Evolutionary conservation across 2,329 filamentous ascomycete genomes (phyloP), one percentile per base, ranked within the genome.

Genomic region (Phaeosphaeria sp.): DNA sequence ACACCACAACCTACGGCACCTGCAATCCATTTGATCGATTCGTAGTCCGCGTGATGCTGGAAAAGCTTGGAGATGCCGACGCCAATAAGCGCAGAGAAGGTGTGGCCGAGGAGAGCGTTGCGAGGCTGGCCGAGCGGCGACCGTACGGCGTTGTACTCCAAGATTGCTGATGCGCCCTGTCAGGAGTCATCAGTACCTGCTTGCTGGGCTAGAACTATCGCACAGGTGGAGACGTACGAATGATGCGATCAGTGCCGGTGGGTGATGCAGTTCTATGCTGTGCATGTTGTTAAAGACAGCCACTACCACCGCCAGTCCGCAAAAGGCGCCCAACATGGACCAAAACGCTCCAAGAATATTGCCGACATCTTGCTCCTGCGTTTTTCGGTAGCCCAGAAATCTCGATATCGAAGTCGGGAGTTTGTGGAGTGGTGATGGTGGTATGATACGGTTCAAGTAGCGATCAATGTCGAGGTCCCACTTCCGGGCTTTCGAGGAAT

Each of bases 401-500:
- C 87, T 85, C 20, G 90, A 85, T 20, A 95, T 71, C 0, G 85
- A 84, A 47, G 80, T 81, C 0, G 92, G 93, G 1, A 96, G 71
- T 46, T 80, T 78, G 25, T 84, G 79, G 73, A 91, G 84, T 65
- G 85, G 86, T 42, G 89, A 89, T 15, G 84, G 80, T 9, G 90
- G 90, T 22, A 96, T 72, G 59, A 87, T 82, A 2, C 84, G 89
- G 73, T 94, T 92, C 50, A 96, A 73, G 72, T 89, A 87, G n/a
- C 78, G 79, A 81, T 97, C 93, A 62, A 96, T 85, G 77, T 95
- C 87, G 77, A 96, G 87, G 69, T 89, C 82, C 63, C 72, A 75
- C 9, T 60, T 55, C 52, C 63, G 58, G 15, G 65, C 63, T 43
- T 46, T 56, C 17, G 47, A 55, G 17, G 64, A 58, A 2, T 58